These are phyloP conservation scores for Perkinsus marinus DNA, from an alignment of 169 alveolate genomes.

Conservation along the genomic window DNA sequence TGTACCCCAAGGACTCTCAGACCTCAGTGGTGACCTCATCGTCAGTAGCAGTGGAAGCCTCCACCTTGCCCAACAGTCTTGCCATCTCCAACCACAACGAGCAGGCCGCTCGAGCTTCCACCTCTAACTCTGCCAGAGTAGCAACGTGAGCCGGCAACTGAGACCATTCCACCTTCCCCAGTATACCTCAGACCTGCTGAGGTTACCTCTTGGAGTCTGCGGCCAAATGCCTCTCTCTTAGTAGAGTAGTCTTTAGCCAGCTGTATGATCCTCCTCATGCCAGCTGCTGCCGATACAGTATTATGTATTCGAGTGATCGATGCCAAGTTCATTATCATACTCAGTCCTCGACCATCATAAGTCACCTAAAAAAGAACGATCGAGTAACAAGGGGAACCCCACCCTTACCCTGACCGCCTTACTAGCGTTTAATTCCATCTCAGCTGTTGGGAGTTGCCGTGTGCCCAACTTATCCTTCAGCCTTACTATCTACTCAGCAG, in stretches of 20 bases:
- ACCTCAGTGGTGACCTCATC: slow-evolving; percentile 8
- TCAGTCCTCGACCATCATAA: slow-evolving; percentile 43
- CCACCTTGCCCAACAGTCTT: slow-evolving; percentile 17
- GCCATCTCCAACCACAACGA: slow-evolving; percentile 23
- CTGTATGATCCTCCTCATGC: slow-evolving; percentile 45
- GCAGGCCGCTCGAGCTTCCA: slow-evolving; percentile 37
- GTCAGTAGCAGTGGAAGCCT: slow-evolving; percentile 15
- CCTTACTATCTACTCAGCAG: slow-evolving; percentile 17
- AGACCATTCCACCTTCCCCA: too few species aligned
- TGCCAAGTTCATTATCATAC: slow-evolving; percentile 40
- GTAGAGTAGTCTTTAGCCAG: slow-evolving; percentile 42
- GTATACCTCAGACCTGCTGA: too few species aligned
- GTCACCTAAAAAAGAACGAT: slow-evolving; percentile 5
- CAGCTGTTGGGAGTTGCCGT: slow-evolving; percentile 55
- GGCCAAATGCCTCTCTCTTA: slow-evolving; percentile 45
- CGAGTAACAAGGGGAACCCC: not conserved
- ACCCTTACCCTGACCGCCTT: not conserved
- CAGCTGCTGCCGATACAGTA: slow-evolving; percentile 29
- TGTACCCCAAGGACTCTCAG: not conserved
- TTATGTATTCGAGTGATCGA: slow-evolving; percentile 43
- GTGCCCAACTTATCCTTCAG: slow-evolving; percentile 56
- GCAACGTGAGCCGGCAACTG: slow-evolving; percentile 13
- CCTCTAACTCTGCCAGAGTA: slow-evolving; percentile 30
- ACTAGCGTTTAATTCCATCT: slow-evolving; percentile 39
- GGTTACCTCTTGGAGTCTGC: slow-evolving; percentile 19